Percentiles rank a stretch among this genome's conserved stretches.
Conservation (phyloP, 768 basidiomycete species). For the Suillus paluster region DNA sequence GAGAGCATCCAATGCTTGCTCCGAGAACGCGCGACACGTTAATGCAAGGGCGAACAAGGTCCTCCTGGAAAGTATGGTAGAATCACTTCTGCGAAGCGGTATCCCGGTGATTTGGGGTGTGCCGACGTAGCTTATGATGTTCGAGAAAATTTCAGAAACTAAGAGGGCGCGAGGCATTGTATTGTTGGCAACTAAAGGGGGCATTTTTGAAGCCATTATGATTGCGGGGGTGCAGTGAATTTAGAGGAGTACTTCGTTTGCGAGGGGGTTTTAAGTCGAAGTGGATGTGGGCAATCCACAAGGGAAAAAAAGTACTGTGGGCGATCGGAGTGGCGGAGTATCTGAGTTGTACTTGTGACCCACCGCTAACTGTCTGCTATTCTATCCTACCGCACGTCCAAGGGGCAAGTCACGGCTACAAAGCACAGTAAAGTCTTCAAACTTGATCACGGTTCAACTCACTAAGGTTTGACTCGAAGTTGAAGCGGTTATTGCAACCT, state of each 20-base stretch:
- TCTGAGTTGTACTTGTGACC: constrained; percentile 2
- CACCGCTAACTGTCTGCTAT: too few species aligned
- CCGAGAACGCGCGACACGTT: not conserved
- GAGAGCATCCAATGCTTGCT: not conserved
- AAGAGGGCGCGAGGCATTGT: not conserved
- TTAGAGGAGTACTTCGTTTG: constrained; percentile 20
- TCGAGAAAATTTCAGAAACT: not conserved
- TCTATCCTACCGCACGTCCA: not conserved
- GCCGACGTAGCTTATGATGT: not conserved
- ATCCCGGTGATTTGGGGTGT: too few species aligned
- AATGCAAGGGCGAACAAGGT: not conserved
- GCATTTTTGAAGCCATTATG: not conserved
- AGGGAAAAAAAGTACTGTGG: not conserved
- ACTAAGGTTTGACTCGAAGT: too few species aligned
- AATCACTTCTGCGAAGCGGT: too few species aligned
- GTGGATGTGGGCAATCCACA: not conserved
- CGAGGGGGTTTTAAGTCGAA: not conserved
- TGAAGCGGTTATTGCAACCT: not conserved
- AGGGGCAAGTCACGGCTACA: not conserved
- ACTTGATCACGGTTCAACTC: not conserved
- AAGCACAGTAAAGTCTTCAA: not conserved
- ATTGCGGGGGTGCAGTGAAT: not conserved
- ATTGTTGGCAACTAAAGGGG: not conserved
- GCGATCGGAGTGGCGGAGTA: not conserved
- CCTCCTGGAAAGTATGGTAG: too few species aligned